These are phyloP conservation scores for Aspergillus spinulosporus DNA, from an alignment of 2,329 filamentous ascomycete species.

Conservation along the genomic window DNA sequence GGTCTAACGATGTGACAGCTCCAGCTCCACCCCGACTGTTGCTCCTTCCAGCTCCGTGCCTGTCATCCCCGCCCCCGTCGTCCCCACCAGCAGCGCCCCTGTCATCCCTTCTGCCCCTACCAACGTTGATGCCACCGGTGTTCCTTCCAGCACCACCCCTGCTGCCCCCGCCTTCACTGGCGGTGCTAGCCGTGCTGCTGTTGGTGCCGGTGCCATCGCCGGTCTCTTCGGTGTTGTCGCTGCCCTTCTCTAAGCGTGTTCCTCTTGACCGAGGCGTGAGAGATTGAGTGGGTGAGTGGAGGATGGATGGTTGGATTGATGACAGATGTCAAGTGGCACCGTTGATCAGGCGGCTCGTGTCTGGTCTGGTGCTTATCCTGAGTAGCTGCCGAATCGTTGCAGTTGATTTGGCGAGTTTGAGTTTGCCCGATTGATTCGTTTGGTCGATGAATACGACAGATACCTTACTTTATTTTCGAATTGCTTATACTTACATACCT, in stretches of 20 bases:
- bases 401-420: background rate
- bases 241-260: constrained; percentile 43
- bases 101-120: constrained; percentile 15
- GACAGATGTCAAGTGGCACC: background rate
- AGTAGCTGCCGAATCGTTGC: background rate
- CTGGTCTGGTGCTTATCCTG: background rate
- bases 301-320: background rate
- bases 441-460: constrained; percentile 15
- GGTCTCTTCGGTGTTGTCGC: constrained; percentile 55
- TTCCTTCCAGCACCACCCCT: constrained; percentile 28
- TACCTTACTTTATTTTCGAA: constrained; percentile 4
- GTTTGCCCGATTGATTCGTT: constrained; percentile 10
- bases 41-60: constrained; percentile 11
- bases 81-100: constrained; percentile 18
- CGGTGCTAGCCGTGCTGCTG: constrained; percentile 51
- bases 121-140: constrained; percentile 10
- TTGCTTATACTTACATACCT: constrained; percentile 4
- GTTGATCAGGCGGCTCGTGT: background rate
- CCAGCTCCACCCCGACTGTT: constrained; percentile 24
- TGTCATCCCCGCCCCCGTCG: constrained; percentile 21
- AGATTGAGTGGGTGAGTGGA: background rate
- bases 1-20: constrained; percentile 22
- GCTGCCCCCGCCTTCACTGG: constrained; percentile 48
- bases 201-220: constrained; percentile 51
- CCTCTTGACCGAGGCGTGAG: background rate